Percentiles rank a stretch among this genome's conserved stretches.
These are phyloP conservation scores for Rhizomucor pusillus DNA, from an alignment of 371 early-diverging fungal genomes.

Conservation along the genomic window DNA sequence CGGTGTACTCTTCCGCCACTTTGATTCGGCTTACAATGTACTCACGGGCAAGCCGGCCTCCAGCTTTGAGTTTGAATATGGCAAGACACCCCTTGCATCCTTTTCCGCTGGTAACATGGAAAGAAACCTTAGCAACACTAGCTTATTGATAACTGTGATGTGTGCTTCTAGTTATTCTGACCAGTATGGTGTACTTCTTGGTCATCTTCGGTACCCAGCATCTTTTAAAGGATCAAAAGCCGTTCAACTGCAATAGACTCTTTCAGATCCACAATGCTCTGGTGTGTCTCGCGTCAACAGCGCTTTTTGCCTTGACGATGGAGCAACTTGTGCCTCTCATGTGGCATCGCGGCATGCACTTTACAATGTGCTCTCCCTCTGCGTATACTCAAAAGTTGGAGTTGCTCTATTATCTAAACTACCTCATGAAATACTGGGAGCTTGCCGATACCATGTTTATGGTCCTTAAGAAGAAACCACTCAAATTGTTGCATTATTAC, in stretches of 20 bases:
- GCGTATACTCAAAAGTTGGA: constrained; percentile 76
- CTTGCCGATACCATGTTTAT: constrained; percentile 45
- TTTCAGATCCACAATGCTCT: constrained; percentile 77
- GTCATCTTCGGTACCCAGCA: constrained; percentile 73
- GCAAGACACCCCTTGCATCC: constrained; percentile 12
- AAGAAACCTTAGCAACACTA: no score
- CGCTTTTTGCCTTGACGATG: constrained; percentile 62
- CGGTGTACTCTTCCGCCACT: constrained; percentile 31
- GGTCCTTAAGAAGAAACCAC: constrained; percentile 34
- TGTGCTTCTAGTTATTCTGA: no score
- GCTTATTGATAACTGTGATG: no score
- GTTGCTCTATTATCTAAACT: constrained; percentile 81
- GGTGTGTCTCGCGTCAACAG: constrained; percentile 64
- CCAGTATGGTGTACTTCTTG: constrained; percentile 3
- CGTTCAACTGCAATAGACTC: constrained; percentile 62
- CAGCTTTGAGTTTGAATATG: constrained; percentile 8
- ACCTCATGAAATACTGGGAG: constrained; percentile 86
- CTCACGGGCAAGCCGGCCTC: constrained; percentile 26
- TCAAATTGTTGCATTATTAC: constrained; percentile 76
- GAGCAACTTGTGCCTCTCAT: constrained; percentile 72
- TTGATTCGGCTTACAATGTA: constrained; percentile 35
- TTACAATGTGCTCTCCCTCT: constrained; percentile 65
- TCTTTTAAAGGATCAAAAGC: constrained; percentile 61
- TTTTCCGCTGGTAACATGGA: constrained; percentile 23
- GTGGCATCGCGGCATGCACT: constrained; percentile 62